A percentile compares a stretch with the other conserved stretches of the same genome.
Evolutionary conservation across 164 flowering plant genomes (phyloP).

Genomic region (Buxus sempervirens): DNA sequence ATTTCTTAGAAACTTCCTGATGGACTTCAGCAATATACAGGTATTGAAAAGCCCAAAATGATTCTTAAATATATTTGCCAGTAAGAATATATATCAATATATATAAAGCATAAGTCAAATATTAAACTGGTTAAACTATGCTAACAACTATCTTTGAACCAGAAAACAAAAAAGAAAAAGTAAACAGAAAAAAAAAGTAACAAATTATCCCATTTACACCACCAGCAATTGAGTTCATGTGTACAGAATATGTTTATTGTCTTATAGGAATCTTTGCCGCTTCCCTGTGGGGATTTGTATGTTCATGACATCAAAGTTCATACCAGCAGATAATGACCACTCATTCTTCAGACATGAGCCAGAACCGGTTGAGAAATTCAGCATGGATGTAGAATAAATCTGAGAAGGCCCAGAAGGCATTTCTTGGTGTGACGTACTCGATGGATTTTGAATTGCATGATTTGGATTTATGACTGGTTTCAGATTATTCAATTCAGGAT

Average conservation of each 20-base stretch:
- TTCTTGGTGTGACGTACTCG: conserved; percentile 14
- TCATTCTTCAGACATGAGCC: conserved; percentile 18
- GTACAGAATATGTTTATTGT: conserved; percentile 14
- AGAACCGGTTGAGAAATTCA: conserved; percentile 27
- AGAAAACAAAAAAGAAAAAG: no score
- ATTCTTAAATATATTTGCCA: no score
- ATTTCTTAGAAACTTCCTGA: no score
- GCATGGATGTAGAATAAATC: conserved; percentile 32
- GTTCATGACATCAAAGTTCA: conserved; percentile 8
- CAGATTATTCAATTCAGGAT: conserved; percentile 8
- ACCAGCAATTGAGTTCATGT: conserved; percentile 5
- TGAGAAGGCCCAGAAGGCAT: conserved; percentile 32
- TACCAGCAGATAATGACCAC: conserved; percentile 15
- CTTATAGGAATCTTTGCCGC: conserved; percentile 44
- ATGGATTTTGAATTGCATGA: conserved; percentile 8
- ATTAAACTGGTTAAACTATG: no score
- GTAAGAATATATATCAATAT: no score
- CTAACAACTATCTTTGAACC: no score
- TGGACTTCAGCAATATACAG: no score
- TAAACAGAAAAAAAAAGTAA: background rate
- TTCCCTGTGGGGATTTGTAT: conserved; percentile 25
- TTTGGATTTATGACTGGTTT: conserved; percentile 12
- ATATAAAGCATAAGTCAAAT: no score
- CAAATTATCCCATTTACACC: conserved; percentile 28
- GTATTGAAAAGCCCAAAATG: no score